Evolutionary conservation across 2,329 filamentous ascomycete species (phyloP), one percentile per base, ranked within the genome.

Genomic region (Ophioceras dolichostomum): DNA sequence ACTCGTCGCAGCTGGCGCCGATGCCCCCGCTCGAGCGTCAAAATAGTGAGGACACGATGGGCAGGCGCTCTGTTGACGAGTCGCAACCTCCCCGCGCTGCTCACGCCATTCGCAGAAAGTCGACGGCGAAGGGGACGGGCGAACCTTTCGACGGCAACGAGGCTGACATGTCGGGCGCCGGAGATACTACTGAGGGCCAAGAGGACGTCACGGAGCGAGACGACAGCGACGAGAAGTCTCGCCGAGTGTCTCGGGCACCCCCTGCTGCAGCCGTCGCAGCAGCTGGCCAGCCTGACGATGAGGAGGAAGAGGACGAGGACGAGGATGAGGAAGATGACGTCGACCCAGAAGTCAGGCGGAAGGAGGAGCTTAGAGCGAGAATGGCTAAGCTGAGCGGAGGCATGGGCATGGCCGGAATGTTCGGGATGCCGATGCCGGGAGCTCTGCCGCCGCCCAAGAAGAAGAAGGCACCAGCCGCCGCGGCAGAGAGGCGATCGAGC

Each of bases 351-450:
- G 70, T 85, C 17, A 79, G 76, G 47, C 80, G 88, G 37, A 83
- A 81, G 54, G 79, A 94, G 60, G 89, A 95, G 55, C 68, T 98
- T 22, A 77, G 91, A 42, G 87, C 91, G 43, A 78, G 91, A 49
- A 98, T 98, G 86, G 91, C 91, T 32, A 95, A 94, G 62, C 91
- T 98, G 82, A 94, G 89, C 47, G 89, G 89, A 39, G 89, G 89
- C 17, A 94, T 94, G 85, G 86, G 86, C 33, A 94, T 96, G 81
- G 78, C 86, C 54, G 85, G 86, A 49, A 91, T 96, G 78, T 93
- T 94, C 56, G 85, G 84, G 14, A 73, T 86, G 55, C 72, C 78
- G 13, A 70, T 81, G 61, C 64, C 70, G 41, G 61, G 59, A 4
- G 55, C 58, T 18, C 57, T 60, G n/a, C 52, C 62, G 21, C 56